These are phyloP conservation scores for Hyphodiscus hymeniophilus DNA, from an alignment of 495 filamentous ascomycete genomes.

Conservation along the genomic window DNA sequence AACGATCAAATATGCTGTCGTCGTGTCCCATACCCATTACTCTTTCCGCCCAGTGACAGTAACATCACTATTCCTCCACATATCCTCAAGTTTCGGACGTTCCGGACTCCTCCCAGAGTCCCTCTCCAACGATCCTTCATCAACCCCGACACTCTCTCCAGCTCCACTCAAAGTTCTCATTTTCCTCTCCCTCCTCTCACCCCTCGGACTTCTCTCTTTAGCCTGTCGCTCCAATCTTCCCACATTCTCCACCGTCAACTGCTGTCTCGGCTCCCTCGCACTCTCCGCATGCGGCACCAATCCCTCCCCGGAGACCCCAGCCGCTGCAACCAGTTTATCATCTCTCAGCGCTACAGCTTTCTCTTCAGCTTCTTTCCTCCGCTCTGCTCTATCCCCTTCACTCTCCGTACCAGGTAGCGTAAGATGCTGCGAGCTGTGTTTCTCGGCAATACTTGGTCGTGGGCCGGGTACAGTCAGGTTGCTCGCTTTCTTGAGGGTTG, in stretches of 20 bases:
- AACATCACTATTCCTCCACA: slow-evolving; percentile 13
- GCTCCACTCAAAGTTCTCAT: not conserved
- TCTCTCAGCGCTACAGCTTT: slow-evolving; percentile 36
- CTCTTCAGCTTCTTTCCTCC: slow-evolving; percentile 33
- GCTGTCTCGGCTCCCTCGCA: not conserved
- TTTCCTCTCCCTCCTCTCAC: not conserved
- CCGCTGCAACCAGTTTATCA: slow-evolving; percentile 35
- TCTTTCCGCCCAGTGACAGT: slow-evolving; percentile 6
- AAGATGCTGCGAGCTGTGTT: slow-evolving; percentile 11
- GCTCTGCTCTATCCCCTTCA: slow-evolving; percentile 24
- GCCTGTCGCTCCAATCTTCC: slow-evolving; percentile 14
- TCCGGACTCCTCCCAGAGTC: slow-evolving; percentile 1
- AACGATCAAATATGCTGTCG: not conserved
- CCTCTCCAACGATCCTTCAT: not conserved
- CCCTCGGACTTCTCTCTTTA: not conserved
- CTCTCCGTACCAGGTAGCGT: slow-evolving; percentile 16
- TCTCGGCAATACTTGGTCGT: slow-evolving; percentile 6
- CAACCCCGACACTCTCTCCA: not conserved
- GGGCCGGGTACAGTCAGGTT: no score
- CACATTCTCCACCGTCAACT: slow-evolving; percentile 22
- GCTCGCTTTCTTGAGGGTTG: no score
- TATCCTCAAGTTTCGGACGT: slow-evolving; percentile 29
- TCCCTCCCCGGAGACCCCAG: slow-evolving; percentile 9
- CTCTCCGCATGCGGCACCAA: not conserved
- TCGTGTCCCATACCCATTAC: not conserved